Base-by-base conservation (phyloP, 371 early-diverging fungal genomes). In the Apophysomyces ossiformis region DNA sequence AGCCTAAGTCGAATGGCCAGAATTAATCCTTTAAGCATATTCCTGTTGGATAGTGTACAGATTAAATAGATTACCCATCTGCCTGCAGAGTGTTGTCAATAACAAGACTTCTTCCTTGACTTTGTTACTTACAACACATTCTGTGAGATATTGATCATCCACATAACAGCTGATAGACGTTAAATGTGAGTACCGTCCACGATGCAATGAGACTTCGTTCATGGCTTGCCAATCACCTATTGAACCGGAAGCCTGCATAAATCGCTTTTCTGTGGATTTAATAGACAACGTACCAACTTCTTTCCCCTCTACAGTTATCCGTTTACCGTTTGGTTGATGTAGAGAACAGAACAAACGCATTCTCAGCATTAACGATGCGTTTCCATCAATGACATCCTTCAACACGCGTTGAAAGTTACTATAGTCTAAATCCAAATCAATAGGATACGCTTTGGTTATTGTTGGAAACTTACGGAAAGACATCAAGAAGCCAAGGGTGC, bases 401-500 rank as follows among this genome's bases (percentile, higher is more conserved):
- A 96, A 72, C 1, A 90, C 91, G 0, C 64, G 64, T 21, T 77
- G 64, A 69, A 83, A 93, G 63, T 89, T 78, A 15, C 79, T 77
- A 35, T 93, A 86, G 58, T 88, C 89, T 86, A 85, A 41, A 41
- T 12, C 2, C 8, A 45, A 11, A 54, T 35, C 15, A 35, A 9
- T 43, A 7, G 12, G 7, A 54, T 43, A 37, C 2, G 26, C 26
- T 26, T 26, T 2, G 26, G 2, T 26, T 26, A 18, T 26, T 13
- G 9, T 15, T 9, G 2, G 13, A 56, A 8, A 70, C 70, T 64
- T 84, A 89, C 91, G 82, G 63, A 89, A 93, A 6, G 95, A 95
- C 75, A 94, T 79, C 13, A 96, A 84, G 65, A 98, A 98, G 0
- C 97, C 96, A 4, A 98, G 78, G 3, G 95, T 93, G 11, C 98